Evolutionary conservation across 352 stramenopile species (phyloP), one percentile per base, ranked within the genome.

Genomic region (Globisporangium sylvaticum): DNA sequence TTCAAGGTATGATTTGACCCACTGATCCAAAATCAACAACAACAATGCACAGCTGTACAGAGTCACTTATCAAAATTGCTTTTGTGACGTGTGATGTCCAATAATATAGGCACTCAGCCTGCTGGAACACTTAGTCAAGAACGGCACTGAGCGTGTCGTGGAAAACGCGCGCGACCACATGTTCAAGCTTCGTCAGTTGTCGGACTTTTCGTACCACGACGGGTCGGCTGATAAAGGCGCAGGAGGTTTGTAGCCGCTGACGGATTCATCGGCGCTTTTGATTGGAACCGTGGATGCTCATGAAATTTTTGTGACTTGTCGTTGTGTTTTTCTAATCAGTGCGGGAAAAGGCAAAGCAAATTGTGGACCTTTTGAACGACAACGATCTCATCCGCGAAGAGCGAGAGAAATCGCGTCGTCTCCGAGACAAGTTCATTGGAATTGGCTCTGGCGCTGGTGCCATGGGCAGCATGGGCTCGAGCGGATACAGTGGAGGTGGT

Each of bases 41-140:
- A 39, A 27, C 10, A 15, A 37, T 37, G 31, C 25, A 8, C 20
- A 32, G 15, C 32, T 50, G 56, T 18, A 31, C 39, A 31, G 18
- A 32, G 15, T 46, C 12, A 3, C 39, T 56, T n/a, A n/a, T n/a
- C 9, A 56, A 24, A 18, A 64, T 55, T 4, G 20, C 14, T 32
- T 22, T 12, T 46, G 18, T 22, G 8, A 29, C 53, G 27, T 58
- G 20, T 32, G 22, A 32, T 39, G 22, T 7, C 18, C 10, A 4
- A 25, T 62, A 4, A 6, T 61, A 31, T 46, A 89, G 78, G 86
- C 86, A 31, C 67, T 97, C 25, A 98, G 89, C 60, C 77, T 99
- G 58, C 69, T 99, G 56, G 97, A 99, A 52, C 95, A 99, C 75
- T 80, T 99, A 48, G 84, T 99, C 66, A 99, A 99, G 80, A 99